phyloP scores from a whole-genome alignment of 345 rosid genomes.

The Clarkia xantiana region DNA sequence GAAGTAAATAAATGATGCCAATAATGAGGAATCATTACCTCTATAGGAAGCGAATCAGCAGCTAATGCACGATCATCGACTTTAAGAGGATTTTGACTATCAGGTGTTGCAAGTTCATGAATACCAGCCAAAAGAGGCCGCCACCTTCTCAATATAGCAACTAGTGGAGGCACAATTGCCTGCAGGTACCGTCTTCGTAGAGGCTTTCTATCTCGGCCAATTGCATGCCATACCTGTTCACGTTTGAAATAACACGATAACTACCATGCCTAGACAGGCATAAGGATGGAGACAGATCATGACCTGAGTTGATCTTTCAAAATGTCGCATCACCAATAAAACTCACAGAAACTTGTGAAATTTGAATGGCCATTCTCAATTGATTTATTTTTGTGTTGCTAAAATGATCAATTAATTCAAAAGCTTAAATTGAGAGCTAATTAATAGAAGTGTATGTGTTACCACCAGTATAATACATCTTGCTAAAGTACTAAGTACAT shows the following conservation, averaged over 20 bases:
- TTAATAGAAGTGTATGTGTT: no score
- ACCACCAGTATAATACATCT: no score
- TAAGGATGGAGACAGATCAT: background rate
- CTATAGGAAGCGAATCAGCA: constrained; percentile 80
- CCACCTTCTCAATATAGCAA: constrained; percentile 97
- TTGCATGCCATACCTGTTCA: constrained; percentile 90
- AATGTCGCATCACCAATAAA: no score
- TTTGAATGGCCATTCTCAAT: no score
- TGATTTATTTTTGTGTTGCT: no score
- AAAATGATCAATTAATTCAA: no score
- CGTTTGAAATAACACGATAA: constrained; percentile 8
- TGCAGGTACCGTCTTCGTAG: constrained; percentile 90
- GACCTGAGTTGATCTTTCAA: no score
- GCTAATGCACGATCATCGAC: constrained; percentile 93
- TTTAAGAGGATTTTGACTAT: constrained; percentile 89
- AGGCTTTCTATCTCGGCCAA: constrained; percentile 66
- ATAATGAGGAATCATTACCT: constrained; percentile 37
- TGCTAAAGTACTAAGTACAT: no score
- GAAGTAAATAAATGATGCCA: background rate
- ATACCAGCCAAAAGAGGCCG: constrained; percentile 92
- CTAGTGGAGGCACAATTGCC: constrained; percentile 88
- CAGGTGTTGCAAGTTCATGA: constrained; percentile 96
- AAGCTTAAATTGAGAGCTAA: no score
- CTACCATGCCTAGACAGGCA: background rate
- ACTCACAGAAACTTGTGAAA: no score